Percentiles rank a stretch among this genome's conserved stretches.
phyloP scores from a whole-genome alignment of 352 stramenopile species.

The Phytophthora tentaculata region DNA sequence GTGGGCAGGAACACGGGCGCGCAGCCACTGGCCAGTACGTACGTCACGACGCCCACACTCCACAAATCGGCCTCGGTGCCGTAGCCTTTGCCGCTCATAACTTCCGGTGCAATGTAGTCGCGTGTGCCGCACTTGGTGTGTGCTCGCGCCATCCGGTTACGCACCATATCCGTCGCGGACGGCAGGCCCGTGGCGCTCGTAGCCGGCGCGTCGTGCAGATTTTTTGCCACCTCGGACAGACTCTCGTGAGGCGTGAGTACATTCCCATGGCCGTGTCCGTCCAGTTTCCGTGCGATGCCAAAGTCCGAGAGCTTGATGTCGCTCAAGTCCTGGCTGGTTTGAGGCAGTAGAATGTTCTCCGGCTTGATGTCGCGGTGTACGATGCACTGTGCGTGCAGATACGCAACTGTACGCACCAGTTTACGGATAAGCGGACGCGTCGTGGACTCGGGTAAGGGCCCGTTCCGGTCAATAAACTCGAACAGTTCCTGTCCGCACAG shows the following conservation, averaged over 20 bases:
- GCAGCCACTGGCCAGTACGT: slow-evolving; percentile 86
- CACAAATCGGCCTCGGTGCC: slow-evolving; percentile 94
- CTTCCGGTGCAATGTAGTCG: slow-evolving; percentile 85
- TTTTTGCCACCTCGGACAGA: slow-evolving; percentile 67
- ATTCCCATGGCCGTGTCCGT: slow-evolving; percentile 54
- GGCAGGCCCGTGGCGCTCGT: slow-evolving; percentile 18
- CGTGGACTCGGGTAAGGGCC: slow-evolving; percentile 67
- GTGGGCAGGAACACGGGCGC: slow-evolving; percentile 77
- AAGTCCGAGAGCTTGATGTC: slow-evolving; percentile 88
- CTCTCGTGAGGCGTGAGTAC: slow-evolving; percentile 78
- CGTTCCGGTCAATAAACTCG: slow-evolving; percentile 80
- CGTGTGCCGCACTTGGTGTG: slow-evolving; percentile 88
- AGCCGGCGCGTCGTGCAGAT: slow-evolving; percentile 48
- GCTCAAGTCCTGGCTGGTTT: slow-evolving; percentile 58
- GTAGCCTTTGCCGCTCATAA: slow-evolving; percentile 92
- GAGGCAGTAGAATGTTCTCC: slow-evolving; percentile 80
- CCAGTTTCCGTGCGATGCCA: slow-evolving; percentile 78
- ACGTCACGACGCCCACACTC: slow-evolving; percentile 93
- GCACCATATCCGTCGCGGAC: slow-evolving; percentile 41
- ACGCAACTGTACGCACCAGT: slow-evolving; percentile 81
- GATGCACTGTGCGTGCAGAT: slow-evolving; percentile 85
- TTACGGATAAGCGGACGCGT: slow-evolving; percentile 74
- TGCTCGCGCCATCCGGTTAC: slow-evolving; percentile 71
- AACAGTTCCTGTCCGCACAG: slow-evolving; percentile 84
- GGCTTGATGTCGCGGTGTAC: slow-evolving; percentile 89